Evolutionary conservation across 139 green algal genomes (phyloP), one percentile per base, ranked within the genome.

Genomic region (Chlamydomonas eustigma): DNA sequence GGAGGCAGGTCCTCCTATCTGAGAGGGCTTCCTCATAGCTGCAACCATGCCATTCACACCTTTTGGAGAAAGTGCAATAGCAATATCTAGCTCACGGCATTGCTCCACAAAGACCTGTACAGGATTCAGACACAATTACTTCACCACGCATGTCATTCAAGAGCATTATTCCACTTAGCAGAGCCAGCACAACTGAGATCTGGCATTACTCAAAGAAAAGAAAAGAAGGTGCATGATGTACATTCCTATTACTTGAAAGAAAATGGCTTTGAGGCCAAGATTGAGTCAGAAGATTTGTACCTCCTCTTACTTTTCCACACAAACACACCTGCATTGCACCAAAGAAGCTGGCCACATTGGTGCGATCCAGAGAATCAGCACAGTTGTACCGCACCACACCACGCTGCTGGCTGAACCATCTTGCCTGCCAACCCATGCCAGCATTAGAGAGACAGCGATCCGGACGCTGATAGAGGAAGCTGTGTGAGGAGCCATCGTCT

Each of bases 281-380:
- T n/a, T n/a, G n/a, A n/a, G n/a, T n/a, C n/a, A n/a, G n/a, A n/a
- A n/a, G n/a, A n/a, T n/a, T n/a, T n/a, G n/a, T n/a, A n/a, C n/a
- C n/a, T n/a, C n/a, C 44, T 28, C 44, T 22, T 22, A 58, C 44
- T 22, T 22, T 5, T 28, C 5, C 38, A 58, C 37, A 18, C 18
- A 4, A 66, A 6, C 76, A 31, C 63, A 92, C 90, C 91, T 96
- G 92, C 34, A 97, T 81, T 0, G 89, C 90, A 1, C 83, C 91
- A 75, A 98, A 99, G 83, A 96, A 99, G 73, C 85, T 90, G 37
- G 18, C 12, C 3, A 96, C 92, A 77, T 99, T 99, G 50, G 96
- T 99, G 37, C 96, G 85, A 81, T 99, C 96, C 72, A 99, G 85
- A 0, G 90, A 97, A 86, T 99, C 96, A 0, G 96, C 96, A 65